Conservation (phyloP, 371 early-diverging fungal species). For the Apophysomyces elegans region DNA sequence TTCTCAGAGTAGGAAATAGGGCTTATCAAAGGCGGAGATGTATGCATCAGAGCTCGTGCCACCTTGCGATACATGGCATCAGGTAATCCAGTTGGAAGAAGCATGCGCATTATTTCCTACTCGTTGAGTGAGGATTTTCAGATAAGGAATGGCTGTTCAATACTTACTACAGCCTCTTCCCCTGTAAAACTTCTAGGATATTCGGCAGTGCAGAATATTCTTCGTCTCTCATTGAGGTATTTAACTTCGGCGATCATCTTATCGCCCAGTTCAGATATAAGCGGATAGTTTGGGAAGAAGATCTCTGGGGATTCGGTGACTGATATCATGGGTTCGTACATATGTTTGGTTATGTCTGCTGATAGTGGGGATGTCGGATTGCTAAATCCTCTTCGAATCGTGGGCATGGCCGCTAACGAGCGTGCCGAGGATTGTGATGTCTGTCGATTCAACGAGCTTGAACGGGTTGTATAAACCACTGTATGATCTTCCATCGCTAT, state of each 20-base stretch:
- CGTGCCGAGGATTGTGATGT: conserved; percentile 13
- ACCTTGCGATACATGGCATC: conserved; percentile 22
- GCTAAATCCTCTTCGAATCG: background rate
- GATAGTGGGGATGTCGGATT: conserved; percentile 1
- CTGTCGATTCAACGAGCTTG: conserved; percentile 38
- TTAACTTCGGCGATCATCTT: conserved; percentile 22
- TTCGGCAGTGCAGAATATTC: conserved; percentile 32
- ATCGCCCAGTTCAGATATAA: conserved; percentile 22
- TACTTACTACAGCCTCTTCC: conserved; percentile 38
- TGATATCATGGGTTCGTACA: conserved; percentile 5
- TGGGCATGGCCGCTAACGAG: background rate
- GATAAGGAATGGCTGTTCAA: too few relatives aligned
- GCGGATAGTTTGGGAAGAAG: conserved; percentile 18
- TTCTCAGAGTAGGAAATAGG: conserved; percentile 40
- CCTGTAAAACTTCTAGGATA: conserved; percentile 40
- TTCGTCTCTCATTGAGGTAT: conserved; percentile 18
- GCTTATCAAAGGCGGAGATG: conserved; percentile 33
- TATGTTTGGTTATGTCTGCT: background rate
- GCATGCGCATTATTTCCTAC: conserved; percentile 22
- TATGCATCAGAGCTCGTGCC: conserved; percentile 34
- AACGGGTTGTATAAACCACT: conserved; percentile 31
- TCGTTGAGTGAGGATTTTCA: background rate
- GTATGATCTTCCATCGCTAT: conserved; percentile 12
- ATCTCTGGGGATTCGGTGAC: conserved; percentile 1
- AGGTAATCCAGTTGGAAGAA: conserved; percentile 18